These are phyloP conservation scores for Gautieria morchelliformis DNA, from an alignment of 768 basidiomycete genomes.

Conservation along the genomic window DNA sequence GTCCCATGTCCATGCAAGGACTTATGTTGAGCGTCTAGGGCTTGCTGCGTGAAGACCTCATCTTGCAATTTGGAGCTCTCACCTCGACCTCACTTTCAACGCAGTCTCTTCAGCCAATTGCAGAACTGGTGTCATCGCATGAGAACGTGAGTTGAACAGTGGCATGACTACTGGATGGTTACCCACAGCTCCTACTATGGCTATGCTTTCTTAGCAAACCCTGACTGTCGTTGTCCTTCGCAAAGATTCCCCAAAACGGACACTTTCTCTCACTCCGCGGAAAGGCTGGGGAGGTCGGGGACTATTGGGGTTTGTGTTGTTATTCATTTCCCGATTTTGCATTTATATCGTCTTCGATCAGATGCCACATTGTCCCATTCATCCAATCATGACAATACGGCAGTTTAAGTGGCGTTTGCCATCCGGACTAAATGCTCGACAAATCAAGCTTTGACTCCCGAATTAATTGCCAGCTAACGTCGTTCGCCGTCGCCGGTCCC, in stretches of 20 bases:
- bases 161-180: neutral
- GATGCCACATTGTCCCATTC: slow-evolving; percentile 57
- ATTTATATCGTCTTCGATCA: slow-evolving; percentile 15
- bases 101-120: slow-evolving; percentile 53
- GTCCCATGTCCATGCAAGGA: neutral
- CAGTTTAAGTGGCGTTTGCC: too few relatives aligned
- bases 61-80: slow-evolving; percentile 65
- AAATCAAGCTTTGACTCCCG: too few relatives aligned
- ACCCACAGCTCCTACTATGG: neutral
- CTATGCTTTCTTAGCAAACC: slow-evolving; percentile 43
- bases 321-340: neutral
- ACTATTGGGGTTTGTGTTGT: slow-evolving; percentile 55
- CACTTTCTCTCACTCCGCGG: slow-evolving; percentile 54
- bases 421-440: too few relatives aligned
- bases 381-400: neutral
- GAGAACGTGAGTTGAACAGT: slow-evolving; percentile 55
- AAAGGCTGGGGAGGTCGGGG: slow-evolving; percentile 85
- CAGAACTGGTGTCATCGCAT: slow-evolving; percentile 59
- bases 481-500: too few relatives aligned
- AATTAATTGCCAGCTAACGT: too few relatives aligned
- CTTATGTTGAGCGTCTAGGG: slow-evolving; percentile 34
- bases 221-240: slow-evolving; percentile 53
- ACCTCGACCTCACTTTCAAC: slow-evolving; percentile 42
- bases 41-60: slow-evolving; percentile 55
- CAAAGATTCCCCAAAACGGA: slow-evolving; percentile 28